Percentiles rank a stretch among this genome's conserved stretches.
phyloP scores from a whole-genome alignment of 345 rosid genomes.

The Triadica sebifera region DNA sequence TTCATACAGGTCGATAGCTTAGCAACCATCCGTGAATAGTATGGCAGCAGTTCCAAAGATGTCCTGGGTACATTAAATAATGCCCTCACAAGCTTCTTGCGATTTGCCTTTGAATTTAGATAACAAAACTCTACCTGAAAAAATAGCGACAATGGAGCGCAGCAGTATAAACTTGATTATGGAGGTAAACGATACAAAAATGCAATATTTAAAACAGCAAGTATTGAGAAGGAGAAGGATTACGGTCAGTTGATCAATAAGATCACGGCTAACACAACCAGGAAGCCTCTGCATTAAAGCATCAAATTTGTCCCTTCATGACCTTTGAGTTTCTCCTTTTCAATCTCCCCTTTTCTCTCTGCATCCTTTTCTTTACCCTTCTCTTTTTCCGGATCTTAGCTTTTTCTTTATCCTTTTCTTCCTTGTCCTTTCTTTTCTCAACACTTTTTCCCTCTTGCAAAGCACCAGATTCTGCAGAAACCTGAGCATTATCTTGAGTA shows the following conservation, averaged over 20 bases:
- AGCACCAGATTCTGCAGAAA: slow-evolving; percentile 52
- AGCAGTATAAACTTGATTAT: background rate
- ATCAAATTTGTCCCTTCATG: slow-evolving; percentile 85
- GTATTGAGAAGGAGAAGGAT: slow-evolving; percentile 18
- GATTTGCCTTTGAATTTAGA: slow-evolving; percentile 85
- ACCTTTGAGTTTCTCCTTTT: slow-evolving; percentile 86
- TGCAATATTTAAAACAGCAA: background rate
- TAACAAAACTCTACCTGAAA: slow-evolving; percentile 95
- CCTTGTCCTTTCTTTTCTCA: slow-evolving; percentile 80
- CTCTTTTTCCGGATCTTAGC: slow-evolving; percentile 65
- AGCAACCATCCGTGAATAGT: slow-evolving; percentile 95
- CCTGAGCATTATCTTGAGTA: slow-evolving; percentile 54
- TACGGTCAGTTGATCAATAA: slow-evolving; percentile 95
- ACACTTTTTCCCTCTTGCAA: slow-evolving; percentile 50
- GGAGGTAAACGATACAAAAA: background rate
- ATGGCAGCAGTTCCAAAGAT: slow-evolving; percentile 89
- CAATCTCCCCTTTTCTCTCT: slow-evolving; percentile 72
- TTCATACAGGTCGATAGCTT: slow-evolving; percentile 92
- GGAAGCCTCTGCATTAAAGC: slow-evolving; percentile 91
- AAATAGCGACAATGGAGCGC: slow-evolving; percentile 3
- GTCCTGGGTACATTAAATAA: slow-evolving; percentile 95
- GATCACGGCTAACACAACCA: slow-evolving; percentile 93
- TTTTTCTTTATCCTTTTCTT: slow-evolving; percentile 72
- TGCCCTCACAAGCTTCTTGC: slow-evolving; percentile 93
- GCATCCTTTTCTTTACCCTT: slow-evolving; percentile 81